Conservation (phyloP, 352 stramenopile genomes). For the Phytophthora pseudosyringae region DNA sequence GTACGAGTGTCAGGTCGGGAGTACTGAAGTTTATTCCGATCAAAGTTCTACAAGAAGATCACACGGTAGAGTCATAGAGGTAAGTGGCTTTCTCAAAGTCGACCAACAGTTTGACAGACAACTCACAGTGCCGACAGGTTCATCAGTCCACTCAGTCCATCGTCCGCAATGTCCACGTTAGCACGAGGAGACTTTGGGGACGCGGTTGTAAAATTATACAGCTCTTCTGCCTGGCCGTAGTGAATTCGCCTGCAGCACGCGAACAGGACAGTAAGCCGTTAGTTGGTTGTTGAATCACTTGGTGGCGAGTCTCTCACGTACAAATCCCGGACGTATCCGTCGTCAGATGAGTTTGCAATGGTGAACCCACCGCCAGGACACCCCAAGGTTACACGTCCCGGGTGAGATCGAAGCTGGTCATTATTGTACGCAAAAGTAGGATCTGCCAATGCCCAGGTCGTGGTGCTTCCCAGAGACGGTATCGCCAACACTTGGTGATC, state of each 20-base stretch:
- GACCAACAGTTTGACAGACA: neutral
- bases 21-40: conserved; percentile 7
- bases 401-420: neutral
- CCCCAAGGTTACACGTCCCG: conserved; percentile 3
- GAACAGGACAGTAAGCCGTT: neutral
- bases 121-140: conserved; percentile 6
- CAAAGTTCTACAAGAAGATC: neutral
- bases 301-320: neutral
- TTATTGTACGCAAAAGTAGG: neutral
- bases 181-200: neutral
- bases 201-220: neutral
- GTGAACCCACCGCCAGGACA: conserved; percentile 2
- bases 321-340: conserved; percentile 7
- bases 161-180: neutral
- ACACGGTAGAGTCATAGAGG: neutral
- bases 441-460: neutral
- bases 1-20: neutral
- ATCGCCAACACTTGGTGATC: conserved; percentile 2
- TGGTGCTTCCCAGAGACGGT: neutral
- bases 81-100: neutral
- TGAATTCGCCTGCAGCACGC: conserved; percentile 2
- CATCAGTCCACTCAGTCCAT: conserved; percentile 1
- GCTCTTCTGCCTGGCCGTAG: conserved; percentile 3
- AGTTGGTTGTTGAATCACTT: neutral
- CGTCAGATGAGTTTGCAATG: conserved; percentile 6